Evolutionary conservation across 192 early-diverging fungal species (phyloP).

Genomic region (Radiomyces spectabilis): DNA sequence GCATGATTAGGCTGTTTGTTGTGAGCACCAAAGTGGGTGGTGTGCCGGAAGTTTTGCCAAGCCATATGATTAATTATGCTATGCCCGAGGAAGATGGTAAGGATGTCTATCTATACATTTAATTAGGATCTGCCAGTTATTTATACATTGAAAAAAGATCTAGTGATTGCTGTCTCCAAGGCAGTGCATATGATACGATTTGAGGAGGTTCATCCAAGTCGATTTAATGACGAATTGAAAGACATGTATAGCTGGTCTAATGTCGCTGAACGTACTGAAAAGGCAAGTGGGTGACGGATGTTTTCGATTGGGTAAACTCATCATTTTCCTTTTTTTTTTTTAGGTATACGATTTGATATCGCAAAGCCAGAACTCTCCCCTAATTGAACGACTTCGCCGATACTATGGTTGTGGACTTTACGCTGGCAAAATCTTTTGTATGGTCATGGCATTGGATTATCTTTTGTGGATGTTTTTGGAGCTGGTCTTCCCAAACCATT

Average conservation of each 20-base stretch:
- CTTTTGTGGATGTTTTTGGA: constrained; percentile 76
- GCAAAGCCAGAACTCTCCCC: constrained; percentile 53
- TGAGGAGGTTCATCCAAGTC: constrained; percentile 53
- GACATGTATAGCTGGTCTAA: constrained; percentile 97
- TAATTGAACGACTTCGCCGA: constrained; percentile 41
- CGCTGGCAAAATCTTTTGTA: constrained; percentile 87
- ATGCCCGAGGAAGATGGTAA: constrained; percentile 78
- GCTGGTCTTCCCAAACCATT: constrained; percentile 63
- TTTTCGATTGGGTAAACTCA: not conserved
- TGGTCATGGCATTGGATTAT: constrained; percentile 85
- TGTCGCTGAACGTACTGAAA: constrained; percentile 89
- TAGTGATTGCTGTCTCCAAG: constrained; percentile 60
- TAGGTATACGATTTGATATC: constrained; percentile 73
- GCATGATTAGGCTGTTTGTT: constrained; percentile 61
- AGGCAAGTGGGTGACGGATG: constrained; percentile 27
- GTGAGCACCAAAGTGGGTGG: constrained; percentile 96
- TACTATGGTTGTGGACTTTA: constrained; percentile 85
- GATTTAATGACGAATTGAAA: constrained; percentile 76
- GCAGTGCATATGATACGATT: constrained; percentile 66
- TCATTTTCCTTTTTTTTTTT: not conserved
- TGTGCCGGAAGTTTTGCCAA: constrained; percentile 91
- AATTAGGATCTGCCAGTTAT: constrained; percentile 1
- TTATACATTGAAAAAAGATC: too few relatives aligned
- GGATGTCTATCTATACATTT: not conserved
- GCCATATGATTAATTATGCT: constrained; percentile 88